These are phyloP conservation scores for Trichoderma atrobrunneum DNA, from an alignment of 2,329 filamentous ascomycete genomes.

Conservation along the genomic window DNA sequence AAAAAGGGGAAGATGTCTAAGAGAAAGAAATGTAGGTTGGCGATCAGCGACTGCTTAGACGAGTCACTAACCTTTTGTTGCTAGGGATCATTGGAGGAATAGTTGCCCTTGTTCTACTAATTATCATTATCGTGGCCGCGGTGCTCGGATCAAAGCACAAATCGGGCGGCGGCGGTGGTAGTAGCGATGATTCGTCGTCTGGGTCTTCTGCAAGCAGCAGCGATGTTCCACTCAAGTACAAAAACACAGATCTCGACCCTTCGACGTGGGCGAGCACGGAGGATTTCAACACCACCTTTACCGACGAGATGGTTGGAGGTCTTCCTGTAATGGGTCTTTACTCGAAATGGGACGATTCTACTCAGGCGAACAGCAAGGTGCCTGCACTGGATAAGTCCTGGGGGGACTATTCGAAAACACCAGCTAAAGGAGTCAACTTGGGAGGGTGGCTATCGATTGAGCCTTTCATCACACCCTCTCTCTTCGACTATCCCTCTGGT, in stretches of 20 bases:
- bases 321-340: conserved; percentile 90
- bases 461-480: conserved; percentile 90
- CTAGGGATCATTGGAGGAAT: conserved; percentile 56
- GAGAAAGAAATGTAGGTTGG: conserved; percentile 59
- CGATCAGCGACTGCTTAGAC: not conserved
- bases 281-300: conserved; percentile 95
- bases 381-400: conserved; percentile 74
- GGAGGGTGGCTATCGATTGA: conserved; percentile 94
- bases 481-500: conserved; percentile 68
- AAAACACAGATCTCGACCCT: conserved; percentile 78
- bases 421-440: conserved; percentile 86
- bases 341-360: conserved; percentile 80
- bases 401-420: conserved; percentile 70
- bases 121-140: conserved; percentile 67
- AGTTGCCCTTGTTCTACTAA: conserved; percentile 55
- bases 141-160: conserved; percentile 59
- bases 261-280: conserved; percentile 87
- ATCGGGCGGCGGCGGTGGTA: conserved; percentile 27
- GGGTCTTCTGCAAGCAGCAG: conserved; percentile 41
- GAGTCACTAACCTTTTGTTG: conserved; percentile 23
- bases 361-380: conserved; percentile 73
- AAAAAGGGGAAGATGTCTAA: conserved; percentile 53
- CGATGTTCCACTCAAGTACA: conserved; percentile 63
- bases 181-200: conserved; percentile 28
- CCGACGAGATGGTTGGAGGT: conserved; percentile 75